Percentiles rank a stretch among this genome's conserved stretches.
These are phyloP conservation scores for Camelina sativa DNA, from an alignment of 345 rosid genomes.

Conservation along the genomic window DNA sequence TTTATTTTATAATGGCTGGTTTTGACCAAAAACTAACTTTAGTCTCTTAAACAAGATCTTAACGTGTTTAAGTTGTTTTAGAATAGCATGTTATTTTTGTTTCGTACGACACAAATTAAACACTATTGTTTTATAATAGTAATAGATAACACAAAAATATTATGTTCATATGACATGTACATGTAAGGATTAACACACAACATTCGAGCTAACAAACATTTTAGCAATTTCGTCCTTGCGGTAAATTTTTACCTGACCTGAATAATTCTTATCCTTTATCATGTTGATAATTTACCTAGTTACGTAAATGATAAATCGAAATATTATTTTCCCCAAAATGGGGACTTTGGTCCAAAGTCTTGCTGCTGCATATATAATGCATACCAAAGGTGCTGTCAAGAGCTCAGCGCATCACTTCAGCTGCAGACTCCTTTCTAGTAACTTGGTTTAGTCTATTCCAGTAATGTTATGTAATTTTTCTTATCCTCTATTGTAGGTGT, in stretches of 20 bases:
- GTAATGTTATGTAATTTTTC: too few species aligned
- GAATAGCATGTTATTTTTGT: neutral
- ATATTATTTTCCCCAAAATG: neutral
- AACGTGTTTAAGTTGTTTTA: neutral
- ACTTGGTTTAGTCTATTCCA: too few species aligned
- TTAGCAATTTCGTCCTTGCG: neutral
- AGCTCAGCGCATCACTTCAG: too few species aligned
- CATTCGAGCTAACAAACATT: neutral
- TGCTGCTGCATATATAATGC: slow-evolving; percentile 22
- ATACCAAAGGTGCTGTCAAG: slow-evolving; percentile 21
- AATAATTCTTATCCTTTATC: neutral
- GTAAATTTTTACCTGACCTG: neutral
- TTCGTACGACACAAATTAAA: neutral
- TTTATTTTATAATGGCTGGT: neutral
- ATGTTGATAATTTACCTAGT: neutral
- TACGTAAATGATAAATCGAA: neutral
- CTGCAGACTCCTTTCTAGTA: too few species aligned
- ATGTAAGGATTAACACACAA: neutral
- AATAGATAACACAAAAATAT: neutral
- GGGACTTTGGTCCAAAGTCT: slow-evolving; percentile 6
- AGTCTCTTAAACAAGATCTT: neutral
- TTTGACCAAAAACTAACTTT: neutral
- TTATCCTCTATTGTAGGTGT: too few species aligned
- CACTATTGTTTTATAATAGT: neutral
- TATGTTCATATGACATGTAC: neutral